Evolutionary conservation across 257 asterid species (phyloP).

Genomic region (Petunia axillaris): DNA sequence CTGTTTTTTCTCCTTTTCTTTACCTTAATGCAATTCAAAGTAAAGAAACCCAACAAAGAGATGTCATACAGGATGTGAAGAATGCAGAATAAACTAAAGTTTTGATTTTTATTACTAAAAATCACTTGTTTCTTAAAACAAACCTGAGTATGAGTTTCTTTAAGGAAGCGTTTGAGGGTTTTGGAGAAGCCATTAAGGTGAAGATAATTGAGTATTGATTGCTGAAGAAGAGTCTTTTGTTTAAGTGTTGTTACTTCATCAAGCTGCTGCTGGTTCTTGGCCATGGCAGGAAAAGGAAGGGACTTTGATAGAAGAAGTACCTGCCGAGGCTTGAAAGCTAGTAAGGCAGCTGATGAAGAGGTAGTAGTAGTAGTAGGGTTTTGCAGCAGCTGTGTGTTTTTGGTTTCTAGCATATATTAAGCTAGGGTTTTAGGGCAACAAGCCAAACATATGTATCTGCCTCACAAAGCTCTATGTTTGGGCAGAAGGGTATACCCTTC

Average conservation of each 20-base stretch:
- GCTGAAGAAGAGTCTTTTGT: slow-evolving; percentile 29
- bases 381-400: slow-evolving; percentile 12
- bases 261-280: slow-evolving; percentile 28
- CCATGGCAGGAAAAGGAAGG: slow-evolving; percentile 13
- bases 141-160: slow-evolving; percentile 45
- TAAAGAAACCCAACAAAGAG: not conserved
- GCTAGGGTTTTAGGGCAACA: slow-evolving; percentile 31
- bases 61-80: not conserved
- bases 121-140: not conserved
- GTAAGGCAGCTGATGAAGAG: slow-evolving; percentile 7
- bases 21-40: not conserved
- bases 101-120: not conserved
- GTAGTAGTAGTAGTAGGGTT: slow-evolving; percentile 13
- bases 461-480: not conserved
- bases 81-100: not conserved
- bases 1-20: too few species aligned
- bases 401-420: slow-evolving; percentile 23
- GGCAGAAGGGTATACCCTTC: not conserved
- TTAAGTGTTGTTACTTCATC: too few species aligned
- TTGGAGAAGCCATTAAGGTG: slow-evolving; percentile 36
- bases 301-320: slow-evolving; percentile 34
- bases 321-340: slow-evolving; percentile 43
- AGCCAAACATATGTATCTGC: slow-evolving; percentile 31
- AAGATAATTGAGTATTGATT: slow-evolving; percentile 36
- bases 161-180: slow-evolving; percentile 39